Evolutionary conservation across 139 green algal species (phyloP), one percentile per base, ranked within the genome.

Genomic region (Ettlia oleoabundans): DNA sequence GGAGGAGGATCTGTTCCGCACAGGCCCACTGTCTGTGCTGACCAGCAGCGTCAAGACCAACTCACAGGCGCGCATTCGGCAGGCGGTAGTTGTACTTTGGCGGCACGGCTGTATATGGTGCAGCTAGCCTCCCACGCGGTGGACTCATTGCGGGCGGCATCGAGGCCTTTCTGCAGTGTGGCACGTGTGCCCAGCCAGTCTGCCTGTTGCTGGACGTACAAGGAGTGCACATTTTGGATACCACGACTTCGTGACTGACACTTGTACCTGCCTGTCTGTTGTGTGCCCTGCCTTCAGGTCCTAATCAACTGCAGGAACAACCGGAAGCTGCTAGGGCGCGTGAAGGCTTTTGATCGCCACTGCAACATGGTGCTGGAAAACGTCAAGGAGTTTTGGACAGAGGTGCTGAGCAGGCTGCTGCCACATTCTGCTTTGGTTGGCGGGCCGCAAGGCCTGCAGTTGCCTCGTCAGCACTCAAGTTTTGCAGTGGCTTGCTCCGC

Each of bases 281-380:
- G n/a, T n/a, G n/a, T n/a, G n/a, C n/a, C n/a, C 30, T 5, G 8
- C 24, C 32, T 82, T 72, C 92, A 98, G 93, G 95, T 99, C 37
- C 80, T 99, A 26, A 99, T 99, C 88, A 99, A 98, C 88, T 98
- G 95, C 87, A 84, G 97, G 32, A 99, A 99, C 91, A 99, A 99
- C 88, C 89, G 95, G 67, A 99, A 99, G 89, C 87, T 99, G 43
- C 89, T 99, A 30, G 97, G 88, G 1, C 87, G 96, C 7, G 93
- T 99, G 7, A 99, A 99, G 87, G 97, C 97, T 0, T 99, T 99
- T 80, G 97, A 99, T 87, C 87, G 97, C 38, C 97, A 99, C 88
- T 98, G 93, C 91, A 99, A 99, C 92, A 99, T 99, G 97, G 90
- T 99, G 26, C 79, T 99, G 35, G 97, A 99, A 81, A 99, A 99